Conservation (phyloP, 345 rosid species). For the Eutrema heterophyllum region DNA sequence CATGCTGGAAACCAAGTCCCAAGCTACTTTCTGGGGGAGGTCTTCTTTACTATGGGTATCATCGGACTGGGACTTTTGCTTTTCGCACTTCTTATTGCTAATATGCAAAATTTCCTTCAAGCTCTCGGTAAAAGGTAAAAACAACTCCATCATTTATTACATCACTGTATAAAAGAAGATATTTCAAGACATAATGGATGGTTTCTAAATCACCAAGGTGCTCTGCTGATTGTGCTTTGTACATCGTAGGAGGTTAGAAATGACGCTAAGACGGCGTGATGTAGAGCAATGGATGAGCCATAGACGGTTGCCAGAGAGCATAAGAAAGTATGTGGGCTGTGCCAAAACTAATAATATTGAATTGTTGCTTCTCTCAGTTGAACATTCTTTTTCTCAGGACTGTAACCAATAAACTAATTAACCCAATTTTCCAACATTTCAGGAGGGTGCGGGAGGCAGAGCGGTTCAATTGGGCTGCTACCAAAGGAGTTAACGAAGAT, state of each 20-base stretch:
- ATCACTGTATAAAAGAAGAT: background rate
- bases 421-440: background rate
- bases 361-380: background rate
- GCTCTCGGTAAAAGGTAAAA: conserved; percentile 78
- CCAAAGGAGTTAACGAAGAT: conserved; percentile 84
- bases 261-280: conserved; percentile 81
- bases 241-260: conserved; percentile 63
- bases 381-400: background rate
- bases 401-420: too few relatives aligned
- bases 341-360: too few relatives aligned
- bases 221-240: conserved; percentile 5
- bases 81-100: conserved; percentile 88
- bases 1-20: conserved; percentile 86
- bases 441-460: conserved; percentile 86
- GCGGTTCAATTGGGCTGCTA: conserved; percentile 81
- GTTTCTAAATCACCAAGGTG: background rate
- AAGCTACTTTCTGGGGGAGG: conserved; percentile 76
- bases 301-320: conserved; percentile 61
- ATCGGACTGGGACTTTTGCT: conserved; percentile 89
- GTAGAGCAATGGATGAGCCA: conserved; percentile 96
- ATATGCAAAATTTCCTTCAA: conserved; percentile 94
- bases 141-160: background rate
- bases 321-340: conserved; percentile 48
- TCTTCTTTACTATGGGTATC: conserved; percentile 80
- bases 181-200: background rate